These are phyloP conservation scores for Lumnitzera littorea DNA, from an alignment of 345 rosid genomes.

Conservation along the genomic window DNA sequence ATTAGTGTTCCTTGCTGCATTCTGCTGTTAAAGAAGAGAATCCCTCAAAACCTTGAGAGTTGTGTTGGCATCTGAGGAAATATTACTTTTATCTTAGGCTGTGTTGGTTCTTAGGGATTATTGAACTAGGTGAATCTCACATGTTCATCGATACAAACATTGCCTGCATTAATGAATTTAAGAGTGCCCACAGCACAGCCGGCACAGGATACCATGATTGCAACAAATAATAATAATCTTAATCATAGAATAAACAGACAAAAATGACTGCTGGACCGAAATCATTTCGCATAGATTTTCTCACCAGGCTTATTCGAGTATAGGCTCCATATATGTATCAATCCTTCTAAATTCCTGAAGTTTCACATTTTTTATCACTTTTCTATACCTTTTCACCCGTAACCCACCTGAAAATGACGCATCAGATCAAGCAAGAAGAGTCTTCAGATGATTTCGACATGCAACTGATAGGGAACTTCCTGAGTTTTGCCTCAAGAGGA, in stretches of 20 bases:
- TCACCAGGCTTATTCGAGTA: neutral
- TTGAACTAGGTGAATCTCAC: no score
- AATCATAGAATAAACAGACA: neutral
- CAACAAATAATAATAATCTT: no score
- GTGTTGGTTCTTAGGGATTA: no score
- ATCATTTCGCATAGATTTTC: neutral
- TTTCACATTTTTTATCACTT: neutral
- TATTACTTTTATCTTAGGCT: no score
- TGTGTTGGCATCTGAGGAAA: no score
- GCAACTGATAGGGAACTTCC: constrained; percentile 54
- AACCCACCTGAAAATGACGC: constrained; percentile 11
- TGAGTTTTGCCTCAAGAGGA: constrained; percentile 56
- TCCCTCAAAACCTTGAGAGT: no score
- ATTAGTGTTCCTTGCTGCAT: no score
- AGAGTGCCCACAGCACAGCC: no score
- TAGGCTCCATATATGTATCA: neutral
- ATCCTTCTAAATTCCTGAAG: neutral
- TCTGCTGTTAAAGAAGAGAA: no score
- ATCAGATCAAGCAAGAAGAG: constrained; percentile 13
- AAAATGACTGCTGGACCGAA: neutral
- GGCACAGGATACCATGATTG: no score
- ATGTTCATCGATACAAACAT: no score
- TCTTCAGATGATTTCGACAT: constrained; percentile 19
- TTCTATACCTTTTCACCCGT: neutral
- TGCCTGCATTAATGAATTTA: no score